Conservation (phyloP, 441 rosid genomes). For the Adansonia gregorii region DNA sequence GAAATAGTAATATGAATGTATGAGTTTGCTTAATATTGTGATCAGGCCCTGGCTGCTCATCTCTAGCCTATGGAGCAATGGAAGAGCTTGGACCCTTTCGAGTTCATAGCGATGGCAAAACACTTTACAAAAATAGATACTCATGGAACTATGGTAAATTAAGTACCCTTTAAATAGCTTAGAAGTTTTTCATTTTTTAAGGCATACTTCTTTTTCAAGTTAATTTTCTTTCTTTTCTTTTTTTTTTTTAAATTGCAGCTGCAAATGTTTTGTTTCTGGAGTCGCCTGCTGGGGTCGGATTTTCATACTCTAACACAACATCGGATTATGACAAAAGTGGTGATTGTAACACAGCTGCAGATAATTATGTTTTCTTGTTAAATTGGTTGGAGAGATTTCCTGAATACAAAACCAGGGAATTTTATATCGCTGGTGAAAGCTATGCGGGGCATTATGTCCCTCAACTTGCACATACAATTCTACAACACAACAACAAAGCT, state of each 20-base stretch:
- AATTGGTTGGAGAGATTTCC: conserved; percentile 88
- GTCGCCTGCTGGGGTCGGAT: conserved; percentile 93
- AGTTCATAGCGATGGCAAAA: conserved; percentile 77
- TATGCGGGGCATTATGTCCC: conserved; percentile 93
- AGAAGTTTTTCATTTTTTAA: background rate
- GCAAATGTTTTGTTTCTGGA: conserved; percentile 84
- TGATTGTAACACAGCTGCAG: conserved; percentile 62
- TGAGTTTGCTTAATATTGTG: background rate
- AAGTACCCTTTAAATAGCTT: background rate
- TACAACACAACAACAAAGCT: conserved; percentile 48
- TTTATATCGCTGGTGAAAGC: conserved; percentile 83
- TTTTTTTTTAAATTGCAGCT: conserved; percentile 32
- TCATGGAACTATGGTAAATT: conserved; percentile 72
- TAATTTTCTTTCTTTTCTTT: background rate
- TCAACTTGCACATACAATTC: conserved; percentile 77
- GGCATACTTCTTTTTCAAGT: background rate
- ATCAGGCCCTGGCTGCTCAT: conserved; percentile 90
- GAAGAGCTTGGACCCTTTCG: conserved; percentile 86
- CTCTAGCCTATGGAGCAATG: conserved; percentile 88
- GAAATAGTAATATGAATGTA: background rate
- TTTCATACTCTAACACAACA: conserved; percentile 76
- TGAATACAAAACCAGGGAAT: conserved; percentile 67
- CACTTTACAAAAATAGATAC: conserved; percentile 59
- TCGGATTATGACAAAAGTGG: conserved; percentile 57
- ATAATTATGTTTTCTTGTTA: conserved; percentile 69